A percentile compares a stretch with the other conserved stretches of the same genome.
Evolutionary conservation across 2,329 filamentous ascomycete species (phyloP).

Genomic region (Aspergillus spinulosporus): DNA sequence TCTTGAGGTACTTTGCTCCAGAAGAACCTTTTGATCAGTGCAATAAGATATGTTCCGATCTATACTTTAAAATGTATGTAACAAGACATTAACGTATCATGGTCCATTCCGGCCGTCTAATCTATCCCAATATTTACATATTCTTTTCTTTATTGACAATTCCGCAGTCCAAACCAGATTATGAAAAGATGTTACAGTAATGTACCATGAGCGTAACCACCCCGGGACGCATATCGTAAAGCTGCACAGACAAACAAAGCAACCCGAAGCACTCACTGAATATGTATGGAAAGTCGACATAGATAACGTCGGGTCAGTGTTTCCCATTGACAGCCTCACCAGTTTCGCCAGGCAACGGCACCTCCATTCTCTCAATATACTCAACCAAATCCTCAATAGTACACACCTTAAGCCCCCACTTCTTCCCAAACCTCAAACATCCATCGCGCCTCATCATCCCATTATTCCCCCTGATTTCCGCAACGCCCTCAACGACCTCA

Average conservation of each 20-base stretch:
- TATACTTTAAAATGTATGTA: not conserved
- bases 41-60: no score
- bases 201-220: not conserved
- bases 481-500: slow-evolving; percentile 66
- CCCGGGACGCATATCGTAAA: not conserved
- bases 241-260: not conserved
- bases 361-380: slow-evolving; percentile 75
- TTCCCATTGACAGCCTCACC: slow-evolving; percentile 35
- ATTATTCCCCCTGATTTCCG: slow-evolving; percentile 62
- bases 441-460: slow-evolving; percentile 91
- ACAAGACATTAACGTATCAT: not conserved
- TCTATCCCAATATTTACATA: not conserved
- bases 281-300: slow-evolving; percentile 6
- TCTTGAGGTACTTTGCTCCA: not conserved
- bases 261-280: not conserved
- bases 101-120: not conserved
- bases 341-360: slow-evolving; percentile 30
- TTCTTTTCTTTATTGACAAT: not conserved
- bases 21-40: no score
- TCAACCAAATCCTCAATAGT: slow-evolving; percentile 88
- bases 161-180: not conserved
- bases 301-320: slow-evolving; percentile 24
- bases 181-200: not conserved
- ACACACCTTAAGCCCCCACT: slow-evolving; percentile 88
- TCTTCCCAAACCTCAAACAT: slow-evolving; percentile 82